Evolutionary conservation across 176 grass and related monocot genomes (phyloP).

Genomic region (Carex pumila): DNA sequence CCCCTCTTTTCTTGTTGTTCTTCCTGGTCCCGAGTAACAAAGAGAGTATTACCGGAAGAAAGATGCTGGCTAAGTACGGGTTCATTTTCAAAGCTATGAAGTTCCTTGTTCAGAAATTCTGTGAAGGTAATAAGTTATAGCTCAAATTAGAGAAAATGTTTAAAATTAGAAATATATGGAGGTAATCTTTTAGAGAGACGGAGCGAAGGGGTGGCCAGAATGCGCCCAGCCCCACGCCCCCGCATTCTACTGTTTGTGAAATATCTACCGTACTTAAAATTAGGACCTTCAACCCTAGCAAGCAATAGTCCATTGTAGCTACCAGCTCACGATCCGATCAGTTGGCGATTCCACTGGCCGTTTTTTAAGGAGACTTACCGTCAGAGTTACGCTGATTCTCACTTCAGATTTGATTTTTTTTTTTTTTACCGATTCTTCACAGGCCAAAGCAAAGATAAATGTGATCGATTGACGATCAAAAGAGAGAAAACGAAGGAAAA

Average conservation of each 20-base stretch:
- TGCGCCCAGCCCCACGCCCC: not conserved
- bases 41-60: constrained; percentile 48
- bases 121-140: not conserved
- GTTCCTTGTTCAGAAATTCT: not conserved
- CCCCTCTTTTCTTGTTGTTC: constrained; percentile 52
- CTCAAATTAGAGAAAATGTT: not conserved
- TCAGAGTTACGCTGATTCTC: not conserved
- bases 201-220: not conserved
- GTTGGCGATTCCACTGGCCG: not conserved
- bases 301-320: not conserved
- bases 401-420: not conserved
- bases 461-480: not conserved
- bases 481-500: not conserved
- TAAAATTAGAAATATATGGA: constrained; percentile 1
- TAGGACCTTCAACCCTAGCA: not conserved
- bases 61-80: constrained; percentile 58
- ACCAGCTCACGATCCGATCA: not conserved
- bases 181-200: not conserved
- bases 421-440: not conserved
- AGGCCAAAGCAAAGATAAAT: not conserved
- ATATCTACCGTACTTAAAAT: not conserved
- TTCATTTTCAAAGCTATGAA: constrained; percentile 38
- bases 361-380: not conserved
- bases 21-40: constrained; percentile 49
- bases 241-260: not conserved